phyloP scores from a whole-genome alignment of 179 eudicot genomes.

The Camellia oleifera region DNA sequence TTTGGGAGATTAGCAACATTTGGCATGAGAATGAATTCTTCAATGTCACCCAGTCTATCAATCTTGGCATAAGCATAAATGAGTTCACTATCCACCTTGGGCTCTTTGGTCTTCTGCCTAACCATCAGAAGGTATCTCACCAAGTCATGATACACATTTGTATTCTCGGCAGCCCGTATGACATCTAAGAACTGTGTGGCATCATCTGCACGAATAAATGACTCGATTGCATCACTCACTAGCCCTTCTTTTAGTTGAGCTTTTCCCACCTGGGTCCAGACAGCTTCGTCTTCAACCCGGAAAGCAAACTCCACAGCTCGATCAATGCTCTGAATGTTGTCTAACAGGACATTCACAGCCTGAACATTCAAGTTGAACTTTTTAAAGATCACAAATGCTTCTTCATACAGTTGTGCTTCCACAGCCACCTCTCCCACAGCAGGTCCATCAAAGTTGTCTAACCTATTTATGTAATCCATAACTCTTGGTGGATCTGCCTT shows the following conservation, averaged over 20 bases:
- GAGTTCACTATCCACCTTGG: slow-evolving; percentile 86
- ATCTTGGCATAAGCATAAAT: slow-evolving; percentile 93
- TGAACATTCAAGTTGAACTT: slow-evolving; percentile 84
- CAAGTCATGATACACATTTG: slow-evolving; percentile 71
- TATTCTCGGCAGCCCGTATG: slow-evolving; percentile 69
- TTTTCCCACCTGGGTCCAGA: slow-evolving; percentile 90
- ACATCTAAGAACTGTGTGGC: slow-evolving; percentile 81
- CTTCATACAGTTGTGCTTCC: slow-evolving; percentile 83
- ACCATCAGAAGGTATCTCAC: slow-evolving; percentile 87
- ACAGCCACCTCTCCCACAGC: slow-evolving; percentile 94
- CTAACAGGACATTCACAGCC: slow-evolving; percentile 74
- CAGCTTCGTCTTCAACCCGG: slow-evolving; percentile 95
- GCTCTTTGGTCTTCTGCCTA: slow-evolving; percentile 81
- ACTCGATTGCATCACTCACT: slow-evolving; percentile 90
- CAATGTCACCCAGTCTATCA: slow-evolving; percentile 86
- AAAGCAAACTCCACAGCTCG: slow-evolving; percentile 93
- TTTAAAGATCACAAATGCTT: slow-evolving; percentile 85
- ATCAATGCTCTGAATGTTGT: slow-evolving; percentile 55
- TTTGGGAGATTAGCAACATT: slow-evolving; percentile 87
- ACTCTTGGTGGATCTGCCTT: slow-evolving; percentile 86
- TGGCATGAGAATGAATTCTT: slow-evolving; percentile 88
- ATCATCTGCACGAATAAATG: slow-evolving; percentile 91
- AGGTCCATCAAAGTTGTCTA: slow-evolving; percentile 91
- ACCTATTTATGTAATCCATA: slow-evolving; percentile 80
- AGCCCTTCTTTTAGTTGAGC: slow-evolving; percentile 86